Evolutionary conservation across 2,329 filamentous ascomycete species (phyloP).

Genomic region (Colletotrichum melonis): DNA sequence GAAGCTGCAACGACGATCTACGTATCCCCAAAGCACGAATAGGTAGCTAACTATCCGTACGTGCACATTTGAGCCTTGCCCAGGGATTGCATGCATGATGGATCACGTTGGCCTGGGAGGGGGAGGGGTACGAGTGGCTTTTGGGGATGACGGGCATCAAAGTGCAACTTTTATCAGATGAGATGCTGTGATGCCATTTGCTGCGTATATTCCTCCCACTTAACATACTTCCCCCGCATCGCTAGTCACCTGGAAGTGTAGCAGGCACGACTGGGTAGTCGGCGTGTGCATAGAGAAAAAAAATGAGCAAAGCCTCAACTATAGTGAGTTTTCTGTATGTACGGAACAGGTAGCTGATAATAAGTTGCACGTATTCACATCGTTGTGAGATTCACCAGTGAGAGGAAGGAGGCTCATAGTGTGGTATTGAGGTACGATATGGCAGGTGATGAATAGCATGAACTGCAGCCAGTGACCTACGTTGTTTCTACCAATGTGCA

Average conservation of each 20-base stretch:
- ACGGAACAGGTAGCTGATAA: too few relatives aligned
- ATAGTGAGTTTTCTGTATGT: too few relatives aligned
- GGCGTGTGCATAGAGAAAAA: neutral
- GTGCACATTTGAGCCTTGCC: neutral
- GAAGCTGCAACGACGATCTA: neutral
- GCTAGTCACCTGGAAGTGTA: neutral
- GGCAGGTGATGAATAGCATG: neutral
- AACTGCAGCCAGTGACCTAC: neutral
- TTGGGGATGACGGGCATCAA: conserved; percentile 17
- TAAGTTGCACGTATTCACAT: conserved; percentile 15
- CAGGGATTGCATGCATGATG: conserved; percentile 23
- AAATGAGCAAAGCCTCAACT: neutral
- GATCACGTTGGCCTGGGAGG: conserved; percentile 20
- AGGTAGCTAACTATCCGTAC: too few relatives aligned
- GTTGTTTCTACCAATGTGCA: conserved; percentile 2
- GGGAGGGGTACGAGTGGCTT: neutral
- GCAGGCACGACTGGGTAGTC: neutral
- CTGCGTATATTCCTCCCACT: neutral
- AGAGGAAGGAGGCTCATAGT: conserved; percentile 5
- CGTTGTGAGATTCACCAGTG: conserved; percentile 5
- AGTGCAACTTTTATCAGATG: neutral
- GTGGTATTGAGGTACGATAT: neutral
- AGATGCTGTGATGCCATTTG: neutral
- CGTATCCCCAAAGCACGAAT: too few relatives aligned
- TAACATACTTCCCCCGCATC: neutral